Base-by-base conservation (phyloP, 2,329 filamentous ascomycete genomes). In the Calonectria fujianensis region DNA sequence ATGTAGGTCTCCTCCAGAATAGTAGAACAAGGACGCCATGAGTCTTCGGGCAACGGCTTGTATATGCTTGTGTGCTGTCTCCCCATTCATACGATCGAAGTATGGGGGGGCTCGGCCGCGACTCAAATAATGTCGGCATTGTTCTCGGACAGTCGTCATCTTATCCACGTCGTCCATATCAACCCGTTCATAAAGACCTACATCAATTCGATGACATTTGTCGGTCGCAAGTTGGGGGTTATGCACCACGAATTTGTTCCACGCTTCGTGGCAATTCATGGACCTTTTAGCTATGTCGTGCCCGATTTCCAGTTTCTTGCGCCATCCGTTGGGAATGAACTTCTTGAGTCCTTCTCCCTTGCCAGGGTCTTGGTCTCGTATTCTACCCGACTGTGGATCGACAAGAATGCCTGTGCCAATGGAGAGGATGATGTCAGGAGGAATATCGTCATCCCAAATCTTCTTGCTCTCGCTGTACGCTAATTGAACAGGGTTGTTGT, bases 371-470 rank as follows among this genome's bases (percentile, higher is more conserved):
- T 63, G 1, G n/a, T 51, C n/a, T 48, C 11, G 66, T 35, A 41
- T 39, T 5, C 13, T 39, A 27, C 39, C 52, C 41, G 27, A 16
- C 14, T 11, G 27, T 39, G 52, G 18, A 35, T 70, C 14, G 6
- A 70, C 39, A 16, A 63, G n/a, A n/a, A 37, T 20, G 2, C 67
- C 67, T 10, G 67, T 63, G 8, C 67, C 67, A 29, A 70, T 18
- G 14, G 67, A 70, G 0, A 70, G 27, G 24, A 63, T 51, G 70
- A 77, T 76, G 16, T 77, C 75, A 1, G 76, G 72, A 20, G 35
- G 39, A 16, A 41, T 4, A 4, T 48, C 41, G 0, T 45, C 45
- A 2, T 64, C 69, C 76, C 76, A 77, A 7, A 77, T 75, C 3
- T 72, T 70, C 0, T 61, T 54, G 18, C 35, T 39, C 20, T 77